Conservation (phyloP, 176 grass and related monocot genomes). For the Sorghum bicolor region Sorghum_bicolor_NCBIv3 NC_012871.2:55191001-55191500, state of each 20-base stretch:
- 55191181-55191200: too few relatives aligned
- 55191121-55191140: too few relatives aligned
- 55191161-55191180: too few relatives aligned
- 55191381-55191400: slow-evolving; percentile 7
- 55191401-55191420: slow-evolving; percentile 3
- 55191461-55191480: slow-evolving; percentile 6
- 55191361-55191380: slow-evolving; percentile 29
- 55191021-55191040: too few relatives aligned
- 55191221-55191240: too few relatives aligned
- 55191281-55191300: not conserved
- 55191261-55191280: not conserved
- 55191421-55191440: slow-evolving; percentile 10
- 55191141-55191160: too few relatives aligned
- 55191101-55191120: too few relatives aligned
- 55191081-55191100: too few relatives aligned
- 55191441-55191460: slow-evolving; percentile 3
- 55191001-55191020: not conserved
- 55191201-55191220: too few relatives aligned
- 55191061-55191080: too few relatives aligned
- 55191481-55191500: not conserved
- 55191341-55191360: not conserved
- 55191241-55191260: not conserved
- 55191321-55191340: not conserved
- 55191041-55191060: too few relatives aligned
- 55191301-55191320: not conserved